Conservation (phyloP, 2,329 filamentous ascomycete genomes). For the Tolypocladium tropicale region DNA sequence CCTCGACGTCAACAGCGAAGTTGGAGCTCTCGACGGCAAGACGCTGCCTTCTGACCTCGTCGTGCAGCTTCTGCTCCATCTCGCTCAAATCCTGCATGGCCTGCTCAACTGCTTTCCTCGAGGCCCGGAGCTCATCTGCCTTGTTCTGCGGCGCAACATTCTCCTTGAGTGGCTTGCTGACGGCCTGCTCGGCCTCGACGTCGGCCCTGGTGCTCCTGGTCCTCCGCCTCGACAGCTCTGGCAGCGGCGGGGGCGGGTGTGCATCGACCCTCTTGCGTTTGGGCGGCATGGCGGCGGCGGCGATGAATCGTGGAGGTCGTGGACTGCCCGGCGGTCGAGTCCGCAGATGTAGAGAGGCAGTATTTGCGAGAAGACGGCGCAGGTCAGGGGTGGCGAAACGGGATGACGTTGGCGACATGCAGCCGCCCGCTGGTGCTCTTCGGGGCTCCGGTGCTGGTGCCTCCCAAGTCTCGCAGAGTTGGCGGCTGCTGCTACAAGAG, state of each 20-base stretch:
- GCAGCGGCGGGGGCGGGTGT: constrained; percentile 9
- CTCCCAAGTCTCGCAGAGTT: no score
- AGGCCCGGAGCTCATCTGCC: background rate
- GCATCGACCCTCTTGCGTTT: constrained; percentile 26
- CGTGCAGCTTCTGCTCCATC: constrained; percentile 37
- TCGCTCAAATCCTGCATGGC: constrained; percentile 35
- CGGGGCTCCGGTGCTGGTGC: no score
- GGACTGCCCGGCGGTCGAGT: background rate
- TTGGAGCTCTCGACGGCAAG: constrained; percentile 33
- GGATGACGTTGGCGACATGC: background rate
- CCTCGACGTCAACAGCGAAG: constrained; percentile 6
- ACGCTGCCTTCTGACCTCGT: constrained; percentile 34
- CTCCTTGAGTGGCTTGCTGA: background rate
- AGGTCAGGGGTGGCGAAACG: background rate
- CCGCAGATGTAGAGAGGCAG: background rate
- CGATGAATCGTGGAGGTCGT: background rate
- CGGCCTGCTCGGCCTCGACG: background rate
- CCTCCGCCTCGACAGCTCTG: constrained; percentile 15
- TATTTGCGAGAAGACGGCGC: background rate
- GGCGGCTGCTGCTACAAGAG: no score
- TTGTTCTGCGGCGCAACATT: background rate
- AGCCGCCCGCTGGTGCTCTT: no score
- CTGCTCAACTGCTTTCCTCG: constrained; percentile 20
- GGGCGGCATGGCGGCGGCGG: constrained; percentile 19
- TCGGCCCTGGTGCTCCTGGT: constrained; percentile 9